Evolutionary conservation across 2,329 filamentous ascomycete genomes (phyloP), one percentile per base, ranked within the genome.

Genomic region (Exophiala dermatitidis): DNA sequence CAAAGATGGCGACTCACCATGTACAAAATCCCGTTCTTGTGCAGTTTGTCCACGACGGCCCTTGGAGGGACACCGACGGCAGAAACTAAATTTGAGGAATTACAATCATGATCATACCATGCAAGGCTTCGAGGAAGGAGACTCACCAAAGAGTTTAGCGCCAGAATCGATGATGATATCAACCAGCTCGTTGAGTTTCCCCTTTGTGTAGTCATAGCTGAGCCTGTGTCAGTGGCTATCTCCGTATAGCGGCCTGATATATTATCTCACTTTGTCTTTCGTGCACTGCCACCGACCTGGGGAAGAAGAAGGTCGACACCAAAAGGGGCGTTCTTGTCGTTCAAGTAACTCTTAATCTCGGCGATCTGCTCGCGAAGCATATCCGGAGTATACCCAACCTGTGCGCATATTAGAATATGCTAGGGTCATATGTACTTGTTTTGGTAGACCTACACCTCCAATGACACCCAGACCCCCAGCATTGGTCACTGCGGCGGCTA

Each of bases 191-290:
- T 88, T 79, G 59, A 98, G 87, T 77, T 97, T 97, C 71, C 93
- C 93, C 79, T 98, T 97, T 68, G 93, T 98, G 79, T 98, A 98
- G 75, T 98, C 93, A 74, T 97, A 95, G 82, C 91, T 96, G 66
- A 26, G 54, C 57, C 33, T 60, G 49, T 33, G 36, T 56, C 44
- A 57, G 54, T 26, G 8, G 28, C n/a, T 7, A n/a, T 26, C 45
- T 12, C 44, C 1, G 10, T 10, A 8, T 28, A 26, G 48, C 19
- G 38, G 5, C 3, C 44, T n/a, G 9, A 26, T n/a, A 26, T n/a
- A 40, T 53, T 5, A n/a, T 55, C 72, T 68, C 72, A 86, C 83
- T 96, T 97, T 66, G 91, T 96, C 81, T 96, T 96, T 67, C 93
- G 83, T 58, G 93, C 93, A 67, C 78, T 90, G 65, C 91, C 93